Conservation (phyloP, 2,329 filamentous ascomycete species). For the Fusarium albosuccineum region DNA sequence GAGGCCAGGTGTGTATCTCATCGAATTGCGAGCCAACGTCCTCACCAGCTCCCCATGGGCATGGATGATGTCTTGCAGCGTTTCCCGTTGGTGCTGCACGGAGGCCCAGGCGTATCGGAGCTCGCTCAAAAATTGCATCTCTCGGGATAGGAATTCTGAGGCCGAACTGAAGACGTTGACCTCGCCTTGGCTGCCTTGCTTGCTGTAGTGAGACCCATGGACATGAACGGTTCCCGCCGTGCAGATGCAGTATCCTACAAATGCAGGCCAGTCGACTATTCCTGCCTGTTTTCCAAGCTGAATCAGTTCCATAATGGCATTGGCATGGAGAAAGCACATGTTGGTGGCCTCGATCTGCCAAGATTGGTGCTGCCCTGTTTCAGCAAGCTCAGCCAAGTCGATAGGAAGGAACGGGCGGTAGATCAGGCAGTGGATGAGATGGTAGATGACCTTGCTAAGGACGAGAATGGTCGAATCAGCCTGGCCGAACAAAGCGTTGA, state of each 20-base stretch:
- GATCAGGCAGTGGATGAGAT: conserved; percentile 87
- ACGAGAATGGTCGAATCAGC: conserved; percentile 83
- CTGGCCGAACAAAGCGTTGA: conserved; percentile 81
- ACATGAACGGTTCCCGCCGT: conserved; percentile 91
- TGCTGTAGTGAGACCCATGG: conserved; percentile 84
- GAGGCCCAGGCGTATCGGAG: conserved; percentile 81
- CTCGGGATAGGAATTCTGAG: conserved; percentile 78
- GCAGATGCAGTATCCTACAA: conserved; percentile 88
- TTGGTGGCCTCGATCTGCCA: conserved; percentile 95
- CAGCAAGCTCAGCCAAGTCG: conserved; percentile 83
- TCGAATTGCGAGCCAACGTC: conserved; percentile 72
- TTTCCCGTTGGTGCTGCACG: conserved; percentile 83
- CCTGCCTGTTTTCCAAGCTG: conserved; percentile 81
- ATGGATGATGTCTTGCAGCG: conserved; percentile 80
- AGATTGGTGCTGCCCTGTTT: conserved; percentile 85
- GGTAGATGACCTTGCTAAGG: conserved; percentile 87
- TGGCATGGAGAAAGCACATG: conserved; percentile 86
- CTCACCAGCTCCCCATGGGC: conserved; percentile 87
- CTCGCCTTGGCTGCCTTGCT: conserved; percentile 60
- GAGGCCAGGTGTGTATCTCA: conserved; percentile 82
- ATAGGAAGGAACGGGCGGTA: conserved; percentile 90
- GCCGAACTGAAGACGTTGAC: conserved; percentile 74
- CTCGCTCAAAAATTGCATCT: conserved; percentile 84
- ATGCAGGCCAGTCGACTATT: conserved; percentile 86
- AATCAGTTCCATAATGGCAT: conserved; percentile 86